phyloP scores from a whole-genome alignment of 2,329 filamentous ascomycete species.

The Raffaelea deltoideospora region DNA sequence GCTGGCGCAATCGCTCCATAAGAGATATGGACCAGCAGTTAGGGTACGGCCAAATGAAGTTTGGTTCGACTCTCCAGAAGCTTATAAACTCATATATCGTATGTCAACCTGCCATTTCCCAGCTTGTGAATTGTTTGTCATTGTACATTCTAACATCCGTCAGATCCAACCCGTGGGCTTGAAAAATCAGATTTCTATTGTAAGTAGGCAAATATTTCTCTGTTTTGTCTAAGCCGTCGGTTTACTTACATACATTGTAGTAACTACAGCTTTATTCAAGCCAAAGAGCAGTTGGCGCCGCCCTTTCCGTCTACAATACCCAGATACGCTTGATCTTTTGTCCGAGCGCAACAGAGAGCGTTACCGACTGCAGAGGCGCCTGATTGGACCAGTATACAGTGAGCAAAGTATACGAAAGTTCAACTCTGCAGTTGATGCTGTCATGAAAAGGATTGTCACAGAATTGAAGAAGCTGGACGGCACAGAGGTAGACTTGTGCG shows the following conservation, averaged over 20 bases:
- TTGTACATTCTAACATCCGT: background rate
- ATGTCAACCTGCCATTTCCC: conserved; percentile 3
- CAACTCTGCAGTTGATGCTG: conserved; percentile 24
- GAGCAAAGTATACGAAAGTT: conserved; percentile 25
- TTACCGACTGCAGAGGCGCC: conserved; percentile 31
- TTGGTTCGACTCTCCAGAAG: conserved; percentile 33
- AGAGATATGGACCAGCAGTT: conserved; percentile 32
- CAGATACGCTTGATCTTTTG: conserved; percentile 33
- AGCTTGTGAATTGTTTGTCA: no score
- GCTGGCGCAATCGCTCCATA: conserved; percentile 28
- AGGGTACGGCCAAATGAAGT: conserved; percentile 38
- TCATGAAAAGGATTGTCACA: conserved; percentile 20
- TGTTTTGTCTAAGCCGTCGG: no score
- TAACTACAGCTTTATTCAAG: conserved; percentile 28
- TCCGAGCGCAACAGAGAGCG: conserved; percentile 30
- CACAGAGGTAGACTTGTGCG: conserved; percentile 28
- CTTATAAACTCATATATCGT: conserved; percentile 33
- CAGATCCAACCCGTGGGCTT: conserved; percentile 30
- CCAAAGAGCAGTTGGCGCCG: conserved; percentile 24
- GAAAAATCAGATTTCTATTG: conserved; percentile 38
- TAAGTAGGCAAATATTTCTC: conserved; percentile 19
- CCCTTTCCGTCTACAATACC: conserved; percentile 17
- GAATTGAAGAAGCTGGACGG: conserved; percentile 22
- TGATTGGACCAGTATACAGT: conserved; percentile 33
- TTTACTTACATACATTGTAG: conserved; percentile 16